phyloP scores from a whole-genome alignment of 2,329 filamentous ascomycete genomes.

The Botrytis medusae region DNA sequence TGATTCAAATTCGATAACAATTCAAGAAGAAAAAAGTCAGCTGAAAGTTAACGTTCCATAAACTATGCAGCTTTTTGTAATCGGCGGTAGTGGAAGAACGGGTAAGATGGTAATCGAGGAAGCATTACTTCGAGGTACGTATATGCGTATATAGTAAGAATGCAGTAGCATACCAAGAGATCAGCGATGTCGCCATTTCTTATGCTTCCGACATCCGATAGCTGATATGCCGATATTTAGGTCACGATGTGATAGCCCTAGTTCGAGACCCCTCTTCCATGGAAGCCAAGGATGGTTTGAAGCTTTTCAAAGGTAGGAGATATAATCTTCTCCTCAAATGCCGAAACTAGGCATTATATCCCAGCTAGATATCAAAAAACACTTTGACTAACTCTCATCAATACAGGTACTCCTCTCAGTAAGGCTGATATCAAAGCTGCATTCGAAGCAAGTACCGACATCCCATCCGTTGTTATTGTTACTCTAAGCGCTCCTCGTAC shows the following conservation, averaged over 20 bases:
- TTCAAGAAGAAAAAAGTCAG: background rate
- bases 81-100: constrained; percentile 50
- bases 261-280: constrained; percentile 44
- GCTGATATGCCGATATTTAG: constrained; percentile 14
- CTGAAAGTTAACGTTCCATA: background rate
- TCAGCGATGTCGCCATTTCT: constrained; percentile 11
- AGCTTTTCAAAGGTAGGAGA: constrained; percentile 41
- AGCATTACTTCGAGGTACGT: constrained; percentile 32
- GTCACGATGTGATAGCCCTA: constrained; percentile 48
- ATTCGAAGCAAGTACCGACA: constrained; percentile 49
- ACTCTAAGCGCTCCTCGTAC: constrained; percentile 40
- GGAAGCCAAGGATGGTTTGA: constrained; percentile 40
- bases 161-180: background rate
- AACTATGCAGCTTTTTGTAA: constrained; percentile 41
- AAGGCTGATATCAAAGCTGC: constrained; percentile 43
- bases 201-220: background rate
- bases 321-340: background rate
- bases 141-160: constrained; percentile 12
- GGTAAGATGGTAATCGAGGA: constrained; percentile 46
- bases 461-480: constrained; percentile 48
- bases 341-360: background rate
- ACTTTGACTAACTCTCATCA: background rate
- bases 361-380: background rate
- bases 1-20: background rate
- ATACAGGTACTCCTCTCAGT: constrained; percentile 38